A percentile compares a stretch with the other conserved stretches of the same genome.
phyloP scores from a whole-genome alignment of 1,284 basidiomycete genomes.

The Papiliotrema laurentii region DNA sequence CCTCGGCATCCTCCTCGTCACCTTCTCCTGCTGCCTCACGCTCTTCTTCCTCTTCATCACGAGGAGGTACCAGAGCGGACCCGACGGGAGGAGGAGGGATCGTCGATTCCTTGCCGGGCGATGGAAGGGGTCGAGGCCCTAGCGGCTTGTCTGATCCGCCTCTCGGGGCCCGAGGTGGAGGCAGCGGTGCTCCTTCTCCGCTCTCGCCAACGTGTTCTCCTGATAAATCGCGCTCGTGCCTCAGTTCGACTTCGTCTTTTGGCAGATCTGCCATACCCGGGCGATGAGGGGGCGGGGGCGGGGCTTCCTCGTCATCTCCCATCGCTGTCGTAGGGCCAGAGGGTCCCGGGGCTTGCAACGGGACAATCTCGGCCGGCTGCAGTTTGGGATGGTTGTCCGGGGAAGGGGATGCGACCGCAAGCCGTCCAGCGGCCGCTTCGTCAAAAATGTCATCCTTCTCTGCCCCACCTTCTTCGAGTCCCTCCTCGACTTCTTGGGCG shows the following conservation, averaged over 20 bases:
- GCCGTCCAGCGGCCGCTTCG: constrained; percentile 17
- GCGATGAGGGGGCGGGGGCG: constrained; percentile 14
- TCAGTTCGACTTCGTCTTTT: constrained; percentile 24
- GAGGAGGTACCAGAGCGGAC: constrained; percentile 18
- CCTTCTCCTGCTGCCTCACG: constrained; percentile 13
- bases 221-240: constrained; percentile 12
- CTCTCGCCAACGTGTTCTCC: constrained; percentile 8
- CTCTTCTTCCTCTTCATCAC: constrained; percentile 29
- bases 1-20: constrained; percentile 8
- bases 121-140: constrained; percentile 22
- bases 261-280: constrained; percentile 15
- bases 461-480: constrained; percentile 23
- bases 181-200: constrained; percentile 8
- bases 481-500: constrained; percentile 18
- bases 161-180: not conserved
- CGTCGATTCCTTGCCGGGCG: constrained; percentile 8
- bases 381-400: not conserved
- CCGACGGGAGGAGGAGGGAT: constrained; percentile 3
- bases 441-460: constrained; percentile 28
- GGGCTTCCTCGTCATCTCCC: constrained; percentile 8
- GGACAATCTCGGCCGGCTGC: constrained; percentile 15
- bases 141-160: constrained; percentile 9
- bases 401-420: constrained; percentile 8
- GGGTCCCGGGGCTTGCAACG: constrained; percentile 29
- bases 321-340: constrained; percentile 6